Conservation (phyloP, 1,284 basidiomycete species). For the Moesziomyces antarcticus region DNA sequence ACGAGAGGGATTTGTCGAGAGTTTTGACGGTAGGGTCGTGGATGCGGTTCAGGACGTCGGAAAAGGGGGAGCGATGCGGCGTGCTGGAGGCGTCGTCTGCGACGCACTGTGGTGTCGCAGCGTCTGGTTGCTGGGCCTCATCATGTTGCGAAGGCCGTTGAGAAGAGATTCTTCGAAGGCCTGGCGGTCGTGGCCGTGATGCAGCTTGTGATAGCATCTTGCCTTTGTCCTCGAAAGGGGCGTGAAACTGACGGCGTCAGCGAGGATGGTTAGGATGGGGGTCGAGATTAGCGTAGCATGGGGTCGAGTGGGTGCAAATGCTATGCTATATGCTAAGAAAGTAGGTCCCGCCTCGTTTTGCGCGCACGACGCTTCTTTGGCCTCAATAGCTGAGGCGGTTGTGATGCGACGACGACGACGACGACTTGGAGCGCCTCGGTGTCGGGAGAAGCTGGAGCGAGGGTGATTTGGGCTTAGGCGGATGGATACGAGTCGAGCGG, state of each 20-base stretch:
- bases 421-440: no score
- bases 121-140: slow-evolving; percentile 2
- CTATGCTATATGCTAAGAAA: no score
- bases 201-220: slow-evolving; percentile 5
- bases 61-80: slow-evolving; percentile 6
- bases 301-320: no score
- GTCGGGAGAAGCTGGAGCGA: no score
- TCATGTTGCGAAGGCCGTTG: slow-evolving; percentile 1
- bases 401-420: no score
- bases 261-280: not conserved
- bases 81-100: not conserved
- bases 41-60: slow-evolving; percentile 17
- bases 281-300: no score
- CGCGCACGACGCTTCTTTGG: no score
- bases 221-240: not conserved
- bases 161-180: slow-evolving; percentile 1
- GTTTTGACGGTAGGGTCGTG: not conserved
- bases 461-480: no score
- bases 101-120: not conserved
- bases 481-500: no score
- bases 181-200: slow-evolving; percentile 12
- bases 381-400: no score
- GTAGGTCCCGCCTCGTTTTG: no score
- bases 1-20: not conserved
- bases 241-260: no score